A percentile compares a stretch with the other conserved stretches of the same genome.
These are phyloP conservation scores for Ophiorrhiza pumila DNA, from an alignment of 257 asterid genomes.

Conservation along the genomic window DNA sequence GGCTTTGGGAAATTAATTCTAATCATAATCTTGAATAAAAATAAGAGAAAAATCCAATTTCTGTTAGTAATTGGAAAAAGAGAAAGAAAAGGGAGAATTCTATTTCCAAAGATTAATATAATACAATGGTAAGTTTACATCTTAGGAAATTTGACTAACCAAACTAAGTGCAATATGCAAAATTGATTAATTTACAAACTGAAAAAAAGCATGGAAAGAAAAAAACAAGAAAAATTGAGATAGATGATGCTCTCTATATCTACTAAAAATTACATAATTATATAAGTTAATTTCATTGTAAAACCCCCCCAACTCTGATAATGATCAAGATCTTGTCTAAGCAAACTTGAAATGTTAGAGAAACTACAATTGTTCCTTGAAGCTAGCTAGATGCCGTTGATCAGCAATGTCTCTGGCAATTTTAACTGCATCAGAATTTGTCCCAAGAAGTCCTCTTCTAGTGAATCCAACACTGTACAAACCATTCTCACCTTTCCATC, in stretches of 20 bases:
- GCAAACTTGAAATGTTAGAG: no score
- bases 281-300: background rate
- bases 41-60: background rate
- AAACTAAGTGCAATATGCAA: conserved; percentile 29
- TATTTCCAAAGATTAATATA: conserved; percentile 4
- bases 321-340: no score
- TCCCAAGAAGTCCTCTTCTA: conserved; percentile 75
- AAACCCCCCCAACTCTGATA: background rate
- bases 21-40: background rate
- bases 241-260: conserved; percentile 12
- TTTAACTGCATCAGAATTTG: conserved; percentile 65
- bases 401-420: conserved; percentile 53
- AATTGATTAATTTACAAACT: conserved; percentile 57
- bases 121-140: conserved; percentile 9
- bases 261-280: conserved; percentile 3
- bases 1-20: no score
- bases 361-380: conserved; percentile 10
- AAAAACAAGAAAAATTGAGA: background rate
- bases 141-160: conserved; percentile 8
- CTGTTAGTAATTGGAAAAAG: background rate
- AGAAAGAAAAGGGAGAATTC: background rate
- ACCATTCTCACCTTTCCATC: conserved; percentile 89
- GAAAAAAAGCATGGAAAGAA: background rate
- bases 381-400: conserved; percentile 9
- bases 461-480: conserved; percentile 87